Conservation (phyloP, 371 early-diverging fungal genomes). For the Mucor plumbeus region DNA sequence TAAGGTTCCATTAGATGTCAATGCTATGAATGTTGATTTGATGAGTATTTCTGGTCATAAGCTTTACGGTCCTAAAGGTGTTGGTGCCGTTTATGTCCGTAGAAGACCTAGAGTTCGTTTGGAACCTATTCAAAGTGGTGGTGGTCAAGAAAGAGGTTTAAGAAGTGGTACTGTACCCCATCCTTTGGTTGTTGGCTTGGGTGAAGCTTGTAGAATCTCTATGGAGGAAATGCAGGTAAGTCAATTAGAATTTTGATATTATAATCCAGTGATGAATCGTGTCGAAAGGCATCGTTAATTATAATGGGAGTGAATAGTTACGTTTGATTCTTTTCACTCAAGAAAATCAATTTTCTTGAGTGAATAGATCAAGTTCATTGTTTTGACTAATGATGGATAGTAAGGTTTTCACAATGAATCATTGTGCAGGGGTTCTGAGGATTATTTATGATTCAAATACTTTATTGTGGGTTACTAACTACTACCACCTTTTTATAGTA, state of each 20-base stretch:
- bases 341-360: too few species aligned
- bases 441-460: background rate
- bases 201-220: conserved; percentile 94
- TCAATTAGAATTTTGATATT: background rate
- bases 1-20: conserved; percentile 97
- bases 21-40: conserved; percentile 95
- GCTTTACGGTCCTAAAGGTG: conserved; percentile 99
- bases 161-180: conserved; percentile 98
- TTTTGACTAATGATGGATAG: background rate
- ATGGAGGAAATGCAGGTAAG: conserved; percentile 88
- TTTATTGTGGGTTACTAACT: background rate
- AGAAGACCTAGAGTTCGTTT: conserved; percentile 96
- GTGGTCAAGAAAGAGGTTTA: conserved; percentile 99
- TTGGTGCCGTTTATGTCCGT: conserved; percentile 97
- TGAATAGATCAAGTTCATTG: background rate
- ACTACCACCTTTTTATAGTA: conserved; percentile 65
- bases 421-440: conserved; percentile 77
- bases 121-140: conserved; percentile 94
- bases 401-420: conserved; percentile 52
- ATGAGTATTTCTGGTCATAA: conserved; percentile 99
- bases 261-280: conserved; percentile 39
- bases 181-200: conserved; percentile 96
- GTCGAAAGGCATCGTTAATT: conserved; percentile 32
- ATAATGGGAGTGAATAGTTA: conserved; percentile 38
- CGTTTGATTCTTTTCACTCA: conserved; percentile 1